Base-by-base conservation (phyloP, 768 basidiomycete species). In the Vararia minispora region DNA sequence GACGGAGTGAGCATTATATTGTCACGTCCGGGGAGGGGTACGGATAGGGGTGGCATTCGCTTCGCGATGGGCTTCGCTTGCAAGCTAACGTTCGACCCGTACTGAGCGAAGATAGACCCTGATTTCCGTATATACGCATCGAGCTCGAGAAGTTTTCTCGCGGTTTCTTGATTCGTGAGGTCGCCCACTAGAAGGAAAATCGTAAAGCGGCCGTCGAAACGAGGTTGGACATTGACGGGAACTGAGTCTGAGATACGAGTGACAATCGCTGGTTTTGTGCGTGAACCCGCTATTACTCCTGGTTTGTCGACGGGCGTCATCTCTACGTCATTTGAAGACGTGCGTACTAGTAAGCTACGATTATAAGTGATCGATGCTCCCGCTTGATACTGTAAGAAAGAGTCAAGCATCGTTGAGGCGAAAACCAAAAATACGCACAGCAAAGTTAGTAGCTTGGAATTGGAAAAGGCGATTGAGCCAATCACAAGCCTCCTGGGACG, bases 341-440 rank as follows among this genome's bases (percentile, higher is more conserved):
- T 41, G 14, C 12, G 12, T 6, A 33, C 20, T 24, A 41, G 4
- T 5, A 22, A 9, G 26, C 30, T 33, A 6, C 33, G 40, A 10
- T 41, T 33, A 26, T 41, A 41, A 3, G 35, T 33, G 24, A 41
- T 41, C 1, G 40, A 41, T 8, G 40, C 40, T 14, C 40, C 40
- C 12, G 40, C 40, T 23, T 41, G 40, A 8, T 41, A 41, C 40
- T 41, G 16, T 12, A 33, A n/a, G 13, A 5, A 28, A n/a, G 23
- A 34, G 23, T 20, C 5, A 20, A 28, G 18, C 11, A 9, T 9
- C 10, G 11, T 11, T n/a, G 17, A 9, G 28, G 8, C 30, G 5
- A 38, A 28, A 17, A 18, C 11, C n/a, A 20, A 17, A n/a, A 31
- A 14, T 12, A 41, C 40, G 13, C 28, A 41, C 40, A 11, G 40